These are phyloP conservation scores for Plantago rigida DNA, from an alignment of 305 asterid species.

Conservation along the genomic window DNA sequence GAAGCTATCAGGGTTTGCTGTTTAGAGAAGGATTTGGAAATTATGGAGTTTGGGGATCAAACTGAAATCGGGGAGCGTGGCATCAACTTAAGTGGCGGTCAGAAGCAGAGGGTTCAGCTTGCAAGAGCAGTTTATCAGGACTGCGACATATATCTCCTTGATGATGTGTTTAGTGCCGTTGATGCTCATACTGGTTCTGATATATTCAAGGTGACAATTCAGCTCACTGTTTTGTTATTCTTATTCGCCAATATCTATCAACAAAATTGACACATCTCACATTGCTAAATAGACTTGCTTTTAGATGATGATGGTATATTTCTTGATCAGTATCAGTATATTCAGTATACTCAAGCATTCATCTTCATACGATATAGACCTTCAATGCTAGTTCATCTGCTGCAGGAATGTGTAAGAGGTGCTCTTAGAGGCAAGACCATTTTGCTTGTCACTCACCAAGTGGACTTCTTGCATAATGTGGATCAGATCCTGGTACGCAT, in stretches of 20 bases:
- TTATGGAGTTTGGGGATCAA: slow-evolving; percentile 94
- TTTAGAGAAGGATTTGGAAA: slow-evolving; percentile 87
- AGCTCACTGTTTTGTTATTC: neutral
- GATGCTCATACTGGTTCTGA: slow-evolving; percentile 98
- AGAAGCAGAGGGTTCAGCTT: slow-evolving; percentile 87
- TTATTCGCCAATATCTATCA: neutral
- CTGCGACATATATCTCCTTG: slow-evolving; percentile 77
- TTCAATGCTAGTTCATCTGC: slow-evolving; percentile 6
- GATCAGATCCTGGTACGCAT: slow-evolving; percentile 70
- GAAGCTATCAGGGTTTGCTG: slow-evolving; percentile 70
- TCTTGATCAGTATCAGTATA: no score
- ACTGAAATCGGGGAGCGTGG: slow-evolving; percentile 99
- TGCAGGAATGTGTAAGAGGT: slow-evolving; percentile 88
- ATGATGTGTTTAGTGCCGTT: slow-evolving; percentile 88
- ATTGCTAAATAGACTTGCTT: neutral
- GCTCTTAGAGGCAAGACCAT: slow-evolving; percentile 66
- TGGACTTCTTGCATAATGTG: slow-evolving; percentile 89
- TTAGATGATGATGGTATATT: neutral
- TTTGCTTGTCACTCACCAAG: slow-evolving; percentile 93
- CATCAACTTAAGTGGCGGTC: slow-evolving; percentile 92
- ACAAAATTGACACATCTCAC: no score
- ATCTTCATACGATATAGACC: neutral
- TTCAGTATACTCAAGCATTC: neutral
- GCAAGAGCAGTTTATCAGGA: slow-evolving; percentile 97
- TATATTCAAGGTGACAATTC: slow-evolving; percentile 61